Conservation (phyloP, 768 basidiomycete genomes). For the Lentinula sp. region DNA sequence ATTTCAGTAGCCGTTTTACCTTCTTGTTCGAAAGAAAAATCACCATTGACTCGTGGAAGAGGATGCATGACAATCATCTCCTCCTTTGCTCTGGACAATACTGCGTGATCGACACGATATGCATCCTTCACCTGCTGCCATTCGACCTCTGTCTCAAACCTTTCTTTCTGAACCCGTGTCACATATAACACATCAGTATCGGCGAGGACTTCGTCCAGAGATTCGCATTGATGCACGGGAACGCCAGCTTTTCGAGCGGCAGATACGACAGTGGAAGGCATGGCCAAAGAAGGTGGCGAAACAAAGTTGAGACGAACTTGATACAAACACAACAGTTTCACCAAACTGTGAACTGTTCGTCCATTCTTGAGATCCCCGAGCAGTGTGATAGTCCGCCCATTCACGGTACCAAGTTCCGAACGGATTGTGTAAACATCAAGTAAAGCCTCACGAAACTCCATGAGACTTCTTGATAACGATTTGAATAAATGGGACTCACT, state of each 20-base stretch:
- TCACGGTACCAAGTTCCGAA: slow-evolving; percentile 96
- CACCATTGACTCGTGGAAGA: slow-evolving; percentile 87
- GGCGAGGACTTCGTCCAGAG: slow-evolving; percentile 84
- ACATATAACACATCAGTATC: slow-evolving; percentile 97
- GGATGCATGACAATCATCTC: slow-evolving; percentile 99
- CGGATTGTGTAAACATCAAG: slow-evolving; percentile 93
- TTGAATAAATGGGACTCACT: slow-evolving; percentile 35
- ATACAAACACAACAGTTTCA: slow-evolving; percentile 87
- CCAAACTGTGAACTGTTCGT: slow-evolving; percentile 93
- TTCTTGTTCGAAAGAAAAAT: slow-evolving; percentile 12
- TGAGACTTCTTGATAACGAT: slow-evolving; percentile 3
- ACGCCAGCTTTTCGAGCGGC: slow-evolving; percentile 83
- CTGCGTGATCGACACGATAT: slow-evolving; percentile 90
- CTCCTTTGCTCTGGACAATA: slow-evolving; percentile 88
- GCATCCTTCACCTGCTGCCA: slow-evolving; percentile 90
- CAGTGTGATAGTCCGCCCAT: slow-evolving; percentile 87
- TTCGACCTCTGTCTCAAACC: slow-evolving; percentile 75
- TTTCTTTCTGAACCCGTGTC: slow-evolving; percentile 93
- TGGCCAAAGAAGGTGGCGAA: slow-evolving; percentile 76
- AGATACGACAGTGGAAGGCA: slow-evolving; percentile 82
- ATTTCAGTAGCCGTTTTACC: slow-evolving; percentile 8
- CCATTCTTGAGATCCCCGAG: slow-evolving; percentile 98
- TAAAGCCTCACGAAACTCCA: slow-evolving; percentile 49
- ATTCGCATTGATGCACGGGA: slow-evolving; percentile 72
- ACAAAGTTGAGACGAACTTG: slow-evolving; percentile 95